A percentile compares a stretch with the other conserved stretches of the same genome.
Evolutionary conservation across 2,329 filamentous ascomycete species (phyloP).

Genomic region (Fusarium denticulatum): DNA sequence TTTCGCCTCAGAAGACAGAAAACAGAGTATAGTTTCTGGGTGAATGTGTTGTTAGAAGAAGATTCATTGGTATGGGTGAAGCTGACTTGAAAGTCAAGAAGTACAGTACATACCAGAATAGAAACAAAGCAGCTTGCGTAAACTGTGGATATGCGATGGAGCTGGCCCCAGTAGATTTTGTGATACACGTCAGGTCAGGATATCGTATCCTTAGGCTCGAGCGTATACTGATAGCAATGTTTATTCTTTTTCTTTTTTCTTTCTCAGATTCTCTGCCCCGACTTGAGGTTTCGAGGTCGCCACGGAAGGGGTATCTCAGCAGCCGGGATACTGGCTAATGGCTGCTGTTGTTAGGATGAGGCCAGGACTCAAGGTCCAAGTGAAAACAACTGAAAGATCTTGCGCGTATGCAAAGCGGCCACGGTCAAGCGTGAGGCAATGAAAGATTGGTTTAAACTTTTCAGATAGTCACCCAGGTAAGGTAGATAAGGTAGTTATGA

Average conservation of each 20-base stretch:
- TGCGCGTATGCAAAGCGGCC: background rate
- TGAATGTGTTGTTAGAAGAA: slow-evolving; percentile 7
- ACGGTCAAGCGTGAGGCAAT: background rate
- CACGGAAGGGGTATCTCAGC: background rate
- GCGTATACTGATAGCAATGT: slow-evolving; percentile 14
- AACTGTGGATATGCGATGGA: slow-evolving; percentile 39
- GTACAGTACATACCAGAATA: slow-evolving; percentile 33
- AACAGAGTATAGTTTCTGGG: slow-evolving; percentile 13
- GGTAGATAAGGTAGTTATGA: background rate
- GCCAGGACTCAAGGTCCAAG: background rate
- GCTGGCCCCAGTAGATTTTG: slow-evolving; percentile 25
- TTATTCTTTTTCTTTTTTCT: slow-evolving; percentile 1
- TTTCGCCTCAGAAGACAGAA: background rate
- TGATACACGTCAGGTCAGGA: slow-evolving; percentile 18
- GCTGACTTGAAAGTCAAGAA: slow-evolving; percentile 24
- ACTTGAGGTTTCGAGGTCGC: background rate
- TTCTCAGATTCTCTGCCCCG: slow-evolving; percentile 3
- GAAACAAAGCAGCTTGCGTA: slow-evolving; percentile 40
- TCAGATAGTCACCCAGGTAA: background rate
- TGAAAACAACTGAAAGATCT: slow-evolving; percentile 23
- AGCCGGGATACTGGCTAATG: background rate
- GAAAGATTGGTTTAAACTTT: slow-evolving; percentile 2
- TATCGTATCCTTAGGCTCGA: background rate
- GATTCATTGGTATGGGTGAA: background rate
- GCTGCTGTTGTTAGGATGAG: background rate